A percentile compares a stretch with the other conserved stretches of the same genome.
These are phyloP conservation scores for Niveomyces coronatus DNA, from an alignment of 2,329 filamentous ascomycete species.

Conservation along the genomic window DNA sequence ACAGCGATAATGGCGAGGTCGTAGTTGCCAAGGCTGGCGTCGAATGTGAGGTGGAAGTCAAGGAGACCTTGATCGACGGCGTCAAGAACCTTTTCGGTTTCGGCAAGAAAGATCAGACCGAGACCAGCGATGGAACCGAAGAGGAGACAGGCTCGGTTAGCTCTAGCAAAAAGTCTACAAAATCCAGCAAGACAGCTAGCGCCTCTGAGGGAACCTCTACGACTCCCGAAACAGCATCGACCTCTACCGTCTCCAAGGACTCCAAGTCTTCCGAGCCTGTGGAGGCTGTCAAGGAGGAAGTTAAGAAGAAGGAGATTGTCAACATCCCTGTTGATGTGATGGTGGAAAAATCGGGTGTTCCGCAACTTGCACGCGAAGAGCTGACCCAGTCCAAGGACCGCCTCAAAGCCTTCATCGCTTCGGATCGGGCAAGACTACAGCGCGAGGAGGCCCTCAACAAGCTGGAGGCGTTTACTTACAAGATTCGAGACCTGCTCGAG, in stretches of 20 bases:
- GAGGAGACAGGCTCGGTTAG: constrained; percentile 24
- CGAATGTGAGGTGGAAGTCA: constrained; percentile 75
- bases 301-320: constrained; percentile 51
- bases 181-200: constrained; percentile 12
- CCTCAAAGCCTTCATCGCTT: constrained; percentile 74
- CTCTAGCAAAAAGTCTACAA: constrained; percentile 20
- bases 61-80: constrained; percentile 78
- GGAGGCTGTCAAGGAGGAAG: constrained; percentile 37
- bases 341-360: constrained; percentile 39
- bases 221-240: constrained; percentile 21
- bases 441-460: constrained; percentile 86
- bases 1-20: constrained; percentile 64
- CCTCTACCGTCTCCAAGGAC: constrained; percentile 36
- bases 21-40: constrained; percentile 66
- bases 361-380: constrained; percentile 38
- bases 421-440: constrained; percentile 64
- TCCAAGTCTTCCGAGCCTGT: constrained; percentile 31
- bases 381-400: constrained; percentile 51
- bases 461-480: constrained; percentile 90
- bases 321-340: constrained; percentile 41
- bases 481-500: constrained; percentile 70
- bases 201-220: constrained; percentile 15
- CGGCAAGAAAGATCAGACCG: constrained; percentile 80
- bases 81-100: constrained; percentile 96
- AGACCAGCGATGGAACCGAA: constrained; percentile 30